Evolutionary conservation across 176 grass and related monocot species (phyloP).

Genomic region (Dactylis glomerata): DNA sequence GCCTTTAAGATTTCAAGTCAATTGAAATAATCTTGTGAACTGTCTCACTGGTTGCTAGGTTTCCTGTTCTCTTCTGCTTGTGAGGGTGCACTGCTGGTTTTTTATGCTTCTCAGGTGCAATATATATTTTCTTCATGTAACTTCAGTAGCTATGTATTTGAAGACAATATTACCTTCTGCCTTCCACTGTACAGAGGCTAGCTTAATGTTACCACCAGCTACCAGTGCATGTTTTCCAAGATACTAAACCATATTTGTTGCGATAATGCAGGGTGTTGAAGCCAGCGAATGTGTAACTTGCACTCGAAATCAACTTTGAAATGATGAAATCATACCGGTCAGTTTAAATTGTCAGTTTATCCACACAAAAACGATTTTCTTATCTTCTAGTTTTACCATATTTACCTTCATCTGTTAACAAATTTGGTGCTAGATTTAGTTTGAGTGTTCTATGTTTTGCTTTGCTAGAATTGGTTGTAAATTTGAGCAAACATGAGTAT

Average conservation of each 20-base stretch:
- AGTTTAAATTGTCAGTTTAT: constrained; percentile 26
- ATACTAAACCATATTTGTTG: constrained; percentile 22
- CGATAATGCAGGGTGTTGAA: constrained; percentile 89
- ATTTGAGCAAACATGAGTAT: constrained; percentile 20
- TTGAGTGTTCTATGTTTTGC: background rate
- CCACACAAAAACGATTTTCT: background rate
- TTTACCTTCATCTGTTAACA: background rate
- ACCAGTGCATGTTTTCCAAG: background rate
- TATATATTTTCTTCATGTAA: constrained; percentile 64
- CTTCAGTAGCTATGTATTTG: constrained; percentile 36
- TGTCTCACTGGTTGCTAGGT: constrained; percentile 56
- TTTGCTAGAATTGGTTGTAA: constrained; percentile 3
- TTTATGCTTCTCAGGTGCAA: constrained; percentile 98
- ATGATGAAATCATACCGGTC: constrained; percentile 94
- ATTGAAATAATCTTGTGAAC: constrained; percentile 26
- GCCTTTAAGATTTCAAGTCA: constrained; percentile 4
- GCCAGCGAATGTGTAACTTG: constrained; percentile 96
- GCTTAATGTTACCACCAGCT: constrained; percentile 15
- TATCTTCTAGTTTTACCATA: background rate
- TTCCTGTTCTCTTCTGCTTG: constrained; percentile 95
- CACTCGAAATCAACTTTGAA: constrained; percentile 88
- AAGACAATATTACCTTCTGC: constrained; percentile 33
- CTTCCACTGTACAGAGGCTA: constrained; percentile 19
- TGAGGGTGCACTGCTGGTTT: constrained; percentile 93
- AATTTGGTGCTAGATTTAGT: constrained; percentile 20